Percentiles rank a stretch among this genome's conserved stretches.
phyloP scores from a whole-genome alignment of 2,329 filamentous ascomycete genomes.

The Chrysoporthe deuterocubensis region DNA sequence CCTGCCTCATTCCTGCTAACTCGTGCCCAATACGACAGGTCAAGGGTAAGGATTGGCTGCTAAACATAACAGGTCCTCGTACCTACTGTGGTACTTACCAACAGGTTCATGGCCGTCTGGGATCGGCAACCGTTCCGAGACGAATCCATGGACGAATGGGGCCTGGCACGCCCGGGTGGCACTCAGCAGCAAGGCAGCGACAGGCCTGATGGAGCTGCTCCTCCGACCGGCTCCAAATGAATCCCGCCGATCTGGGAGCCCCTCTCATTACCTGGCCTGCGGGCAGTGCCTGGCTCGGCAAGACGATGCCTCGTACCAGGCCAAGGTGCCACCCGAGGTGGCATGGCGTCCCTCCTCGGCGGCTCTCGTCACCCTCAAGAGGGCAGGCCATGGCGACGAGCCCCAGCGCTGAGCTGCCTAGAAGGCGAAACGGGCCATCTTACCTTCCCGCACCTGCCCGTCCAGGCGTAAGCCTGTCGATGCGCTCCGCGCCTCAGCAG shows the following conservation, averaged over 20 bases:
- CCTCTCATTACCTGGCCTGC: not conserved
- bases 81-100: not conserved
- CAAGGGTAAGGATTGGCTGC: not conserved
- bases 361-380: conserved; percentile 5
- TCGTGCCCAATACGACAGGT: not conserved
- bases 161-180: not conserved
- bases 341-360: conserved; percentile 14
- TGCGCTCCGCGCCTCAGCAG: not conserved
- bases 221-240: conserved; percentile 17
- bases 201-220: conserved; percentile 22
- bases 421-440: conserved; percentile 17
- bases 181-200: conserved; percentile 1
- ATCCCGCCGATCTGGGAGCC: not conserved
- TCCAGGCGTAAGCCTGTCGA: conserved; percentile 2
- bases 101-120: not conserved
- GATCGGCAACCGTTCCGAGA: conserved; percentile 5
- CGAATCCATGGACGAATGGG: not conserved
- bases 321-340: conserved; percentile 16
- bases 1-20: not conserved
- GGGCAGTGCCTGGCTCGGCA: not conserved
- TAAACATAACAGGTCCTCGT: not conserved
- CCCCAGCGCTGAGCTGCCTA: conserved; percentile 18
- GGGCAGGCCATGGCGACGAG: conserved; percentile 14
- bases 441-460: conserved; percentile 15
- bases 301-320: not conserved